Evolutionary conservation across 306 rosid species (phyloP), one percentile per base, ranked within the genome.

Genomic region (Canavalia ensiformis): DNA sequence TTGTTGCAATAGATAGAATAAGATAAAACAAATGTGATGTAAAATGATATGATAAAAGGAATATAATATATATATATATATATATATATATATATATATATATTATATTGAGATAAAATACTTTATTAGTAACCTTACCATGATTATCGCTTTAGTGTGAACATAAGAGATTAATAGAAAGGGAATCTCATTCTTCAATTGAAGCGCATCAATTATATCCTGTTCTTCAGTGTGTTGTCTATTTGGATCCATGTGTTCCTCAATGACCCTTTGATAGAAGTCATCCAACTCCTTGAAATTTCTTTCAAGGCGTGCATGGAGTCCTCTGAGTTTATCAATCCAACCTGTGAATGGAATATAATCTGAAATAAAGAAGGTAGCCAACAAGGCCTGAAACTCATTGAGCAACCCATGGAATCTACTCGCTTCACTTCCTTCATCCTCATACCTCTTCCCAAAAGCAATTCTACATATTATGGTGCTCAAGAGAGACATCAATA

Each of bases 281-380:
- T 1, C 0, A 75, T 81, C 75, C 28, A 89, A n/a, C 68, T 72
- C 76, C 2, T 50, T 51, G 37, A 62, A 87, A 44, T 0, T 54
- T 1, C 29, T 10, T 5, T 81, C 69, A 4, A 81, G 51, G 31
- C 80, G 80, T 8, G 7, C n/a, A 4, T 29, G n/a, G 0, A 54
- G 0, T 9, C 84, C 84, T 1, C 0, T 81, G 6, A 81, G 5
- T 44, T 25, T 81, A 81, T 81, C 84, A 74, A 81, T 55, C 80
- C 84, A 81, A 7, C 80, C 51, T 52, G 31, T 8, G 25, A 54
- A 72, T 5, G 84, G 84, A 44, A 81, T 81, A 64, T 41, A 81
- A 65, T 81, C 80, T 0, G 75, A 54, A 25, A 74, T 18, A 81
- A 64, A 78, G 47, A 67, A 42, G 0, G 58, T 1, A 1, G 12